These are phyloP conservation scores for Fagopyrum homotropicum DNA, from an alignment of 148 eudicot genomes.

Conservation along the genomic window DNA sequence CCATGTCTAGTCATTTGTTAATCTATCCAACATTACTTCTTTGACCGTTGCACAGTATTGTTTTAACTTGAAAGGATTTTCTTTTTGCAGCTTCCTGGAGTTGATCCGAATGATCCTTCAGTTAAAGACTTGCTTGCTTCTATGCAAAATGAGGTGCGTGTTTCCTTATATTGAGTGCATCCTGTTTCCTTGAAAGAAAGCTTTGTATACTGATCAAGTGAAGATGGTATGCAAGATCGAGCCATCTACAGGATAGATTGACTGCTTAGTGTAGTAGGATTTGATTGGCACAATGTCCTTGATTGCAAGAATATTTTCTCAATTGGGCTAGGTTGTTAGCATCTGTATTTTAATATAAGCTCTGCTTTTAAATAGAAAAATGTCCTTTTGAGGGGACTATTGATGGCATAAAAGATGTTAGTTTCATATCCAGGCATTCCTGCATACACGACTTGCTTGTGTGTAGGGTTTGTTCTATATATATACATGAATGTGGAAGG, in stretches of 20 bases:
- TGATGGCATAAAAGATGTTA: background rate
- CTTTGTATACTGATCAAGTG: background rate
- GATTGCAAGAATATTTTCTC: background rate
- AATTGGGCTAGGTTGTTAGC: background rate
- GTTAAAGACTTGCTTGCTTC: conserved; percentile 82
- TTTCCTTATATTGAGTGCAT: background rate
- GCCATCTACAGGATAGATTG: background rate
- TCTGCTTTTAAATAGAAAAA: background rate
- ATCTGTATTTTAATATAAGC: background rate
- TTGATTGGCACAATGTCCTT: background rate
- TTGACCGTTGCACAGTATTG: background rate
- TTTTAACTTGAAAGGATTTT: background rate
- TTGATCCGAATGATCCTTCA: conserved; percentile 92
- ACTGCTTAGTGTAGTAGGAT: background rate
- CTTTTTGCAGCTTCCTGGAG: conserved; percentile 81
- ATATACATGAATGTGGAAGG: too few species aligned
- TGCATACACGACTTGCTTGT: too few species aligned
- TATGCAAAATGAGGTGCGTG: conserved; percentile 86
- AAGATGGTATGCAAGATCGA: background rate
- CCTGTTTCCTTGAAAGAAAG: background rate
- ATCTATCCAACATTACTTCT: background rate
- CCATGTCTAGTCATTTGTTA: background rate
- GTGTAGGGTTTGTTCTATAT: too few species aligned
- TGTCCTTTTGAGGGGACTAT: background rate
- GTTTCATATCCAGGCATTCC: background rate